These are phyloP conservation scores for Xylaria sp. DNA, from an alignment of 2,329 filamentous ascomycete species.

Conservation along the genomic window DNA sequence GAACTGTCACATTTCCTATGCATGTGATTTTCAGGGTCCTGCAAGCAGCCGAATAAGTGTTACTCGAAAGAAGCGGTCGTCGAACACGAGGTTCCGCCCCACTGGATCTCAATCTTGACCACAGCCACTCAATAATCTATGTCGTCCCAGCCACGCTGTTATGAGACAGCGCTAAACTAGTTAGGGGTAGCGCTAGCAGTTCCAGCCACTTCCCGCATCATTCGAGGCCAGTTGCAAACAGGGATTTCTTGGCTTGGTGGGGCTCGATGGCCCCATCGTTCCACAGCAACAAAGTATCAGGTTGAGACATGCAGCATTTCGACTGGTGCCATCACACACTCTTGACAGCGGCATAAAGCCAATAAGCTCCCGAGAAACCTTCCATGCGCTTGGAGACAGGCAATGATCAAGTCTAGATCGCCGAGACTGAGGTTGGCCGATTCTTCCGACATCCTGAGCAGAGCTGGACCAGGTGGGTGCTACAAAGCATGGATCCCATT, in stretches of 20 bases:
- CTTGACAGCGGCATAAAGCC: constrained; percentile 9
- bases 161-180: constrained; percentile 14
- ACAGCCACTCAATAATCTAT: constrained; percentile 31
- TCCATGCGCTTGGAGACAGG: neutral
- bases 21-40: constrained; percentile 32
- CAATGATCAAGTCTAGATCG: neutral
- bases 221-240: constrained; percentile 6
- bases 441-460: neutral
- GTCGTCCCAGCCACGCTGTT: constrained; percentile 3
- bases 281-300: constrained; percentile 15
- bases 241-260: constrained; percentile 13
- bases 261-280: neutral
- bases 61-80: neutral
- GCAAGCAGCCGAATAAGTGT: neutral
- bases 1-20: neutral
- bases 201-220: constrained; percentile 31
- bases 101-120: constrained; percentile 11
- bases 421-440: neutral
- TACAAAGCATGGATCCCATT: constrained; percentile 7
- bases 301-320: constrained; percentile 2
- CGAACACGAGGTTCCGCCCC: constrained; percentile 14
- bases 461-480: constrained; percentile 8
- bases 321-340: neutral
- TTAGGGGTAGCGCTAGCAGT: neutral
- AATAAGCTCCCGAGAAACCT: constrained; percentile 13